Base-by-base conservation (phyloP, 1,284 basidiomycete genomes). In the Boletus mariae region DNA sequence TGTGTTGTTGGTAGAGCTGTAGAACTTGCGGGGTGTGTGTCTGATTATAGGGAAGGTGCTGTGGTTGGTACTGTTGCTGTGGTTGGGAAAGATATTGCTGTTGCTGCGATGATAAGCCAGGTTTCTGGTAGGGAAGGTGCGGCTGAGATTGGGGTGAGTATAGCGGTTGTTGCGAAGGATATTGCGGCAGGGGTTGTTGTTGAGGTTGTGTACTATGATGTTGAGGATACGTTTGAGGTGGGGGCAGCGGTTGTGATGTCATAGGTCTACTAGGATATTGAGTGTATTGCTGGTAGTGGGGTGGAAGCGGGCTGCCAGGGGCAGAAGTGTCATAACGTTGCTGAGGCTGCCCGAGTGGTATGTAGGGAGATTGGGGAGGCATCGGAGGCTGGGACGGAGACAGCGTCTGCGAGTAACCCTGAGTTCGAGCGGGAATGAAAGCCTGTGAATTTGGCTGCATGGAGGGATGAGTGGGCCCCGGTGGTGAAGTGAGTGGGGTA, bases 1-100 rank as follows among this genome's bases (percentile, higher is more conserved):
- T 50, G 26, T 53, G 44, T 40, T 62, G 62, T 52, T 63, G 64
- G 46, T 56, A 56, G 41, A 43, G 42, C 11, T 67, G 69, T 10
- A 47, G 31, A 13, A 45, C 38, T 44, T 57, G 56, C 13, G 49
- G 49, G 23, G 47, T 49, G 17, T 59, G 58, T 2, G 53, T 46
- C 32, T 61, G 59, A 51, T 38, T 5, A 15, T 68, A 60, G 20
- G 55, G 51, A 52, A 49, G 55, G 4, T 46, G 50, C 26, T 66
- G 67, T 34, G 49, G 31, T 37, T 56, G 37, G 34, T 61, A 45
- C 25, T 54, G 54, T 32, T 59, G 51, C 29, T 62, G 48, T 6
- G 11, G 20, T 37, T 37, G 35, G n/a, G 35, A n/a, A 40, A 23
- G 20, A 40, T 40, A 40, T 46, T 57, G 56, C 23, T 57, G 51